phyloP scores from a whole-genome alignment of 2,329 filamentous ascomycete genomes.

The Cyphellophora europaea region DNA sequence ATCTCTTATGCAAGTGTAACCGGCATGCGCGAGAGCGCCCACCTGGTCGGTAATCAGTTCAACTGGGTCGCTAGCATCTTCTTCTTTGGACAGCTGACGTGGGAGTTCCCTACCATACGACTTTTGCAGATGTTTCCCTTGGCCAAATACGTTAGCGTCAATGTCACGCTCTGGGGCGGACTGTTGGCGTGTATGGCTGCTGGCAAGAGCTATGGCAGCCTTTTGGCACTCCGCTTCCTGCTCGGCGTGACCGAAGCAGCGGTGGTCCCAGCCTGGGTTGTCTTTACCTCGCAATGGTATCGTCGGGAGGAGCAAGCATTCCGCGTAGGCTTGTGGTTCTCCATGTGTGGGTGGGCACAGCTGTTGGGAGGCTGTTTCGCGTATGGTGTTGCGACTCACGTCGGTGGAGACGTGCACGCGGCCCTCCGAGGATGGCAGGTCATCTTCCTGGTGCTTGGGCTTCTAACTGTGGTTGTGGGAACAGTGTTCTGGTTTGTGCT shows the following conservation, averaged over 20 bases:
- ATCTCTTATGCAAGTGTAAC: conserved; percentile 21
- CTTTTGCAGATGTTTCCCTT: conserved; percentile 20
- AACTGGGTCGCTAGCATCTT: conserved; percentile 23
- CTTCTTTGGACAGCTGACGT: conserved; percentile 23
- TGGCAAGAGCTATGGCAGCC: conserved; percentile 20
- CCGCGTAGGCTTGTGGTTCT: conserved; percentile 26
- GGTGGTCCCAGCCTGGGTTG: conserved; percentile 26
- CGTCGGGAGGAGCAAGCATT: conserved; percentile 25
- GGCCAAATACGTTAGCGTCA: conserved; percentile 20
- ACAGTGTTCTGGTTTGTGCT: conserved; percentile 29
- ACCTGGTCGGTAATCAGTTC: conserved; percentile 18
- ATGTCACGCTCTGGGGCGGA: conserved; percentile 24
- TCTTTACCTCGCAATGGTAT: conserved; percentile 32
- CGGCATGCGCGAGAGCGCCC: conserved; percentile 21
- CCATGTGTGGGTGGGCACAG: conserved; percentile 29
- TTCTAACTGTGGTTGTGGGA: conserved; percentile 26
- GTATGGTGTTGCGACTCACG: conserved; percentile 16
- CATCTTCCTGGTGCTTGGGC: conserved; percentile 28
- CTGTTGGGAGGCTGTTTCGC: conserved; percentile 24
- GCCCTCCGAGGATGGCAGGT: conserved; percentile 27
- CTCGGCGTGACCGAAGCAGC: conserved; percentile 33
- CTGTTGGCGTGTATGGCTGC: conserved; percentile 25
- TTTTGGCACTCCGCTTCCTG: conserved; percentile 33
- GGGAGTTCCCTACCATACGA: conserved; percentile 21
- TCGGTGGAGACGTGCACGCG: conserved; percentile 22